phyloP scores from a whole-genome alignment of 2,329 filamentous ascomycete species.

The Anthostomella pinea region DNA sequence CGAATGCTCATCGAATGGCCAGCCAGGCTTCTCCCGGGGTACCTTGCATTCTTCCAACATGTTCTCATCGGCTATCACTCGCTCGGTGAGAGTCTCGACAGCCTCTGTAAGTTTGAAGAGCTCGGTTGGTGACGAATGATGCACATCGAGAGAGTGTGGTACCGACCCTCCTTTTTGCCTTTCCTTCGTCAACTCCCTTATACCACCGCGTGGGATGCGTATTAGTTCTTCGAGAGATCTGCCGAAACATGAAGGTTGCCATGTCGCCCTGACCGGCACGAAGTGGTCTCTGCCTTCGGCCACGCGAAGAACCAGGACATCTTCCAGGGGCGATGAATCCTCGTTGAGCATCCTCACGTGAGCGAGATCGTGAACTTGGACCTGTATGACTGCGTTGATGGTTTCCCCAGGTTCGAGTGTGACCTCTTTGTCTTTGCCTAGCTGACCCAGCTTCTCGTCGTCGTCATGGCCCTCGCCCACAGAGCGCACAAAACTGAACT shows the following conservation, averaged over 20 bases:
- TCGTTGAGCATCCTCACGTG: slow-evolving; percentile 72
- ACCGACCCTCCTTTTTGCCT: slow-evolving; percentile 42
- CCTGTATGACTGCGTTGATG: slow-evolving; percentile 64
- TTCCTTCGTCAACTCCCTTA: slow-evolving; percentile 49
- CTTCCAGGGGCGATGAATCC: slow-evolving; percentile 65
- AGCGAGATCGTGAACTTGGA: slow-evolving; percentile 61
- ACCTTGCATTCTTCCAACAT: slow-evolving; percentile 56
- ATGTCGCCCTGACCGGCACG: slow-evolving; percentile 72
- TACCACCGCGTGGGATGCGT: slow-evolving; percentile 76
- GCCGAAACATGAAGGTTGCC: slow-evolving; percentile 80
- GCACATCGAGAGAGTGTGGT: slow-evolving; percentile 56
- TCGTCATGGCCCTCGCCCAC: slow-evolving; percentile 10
- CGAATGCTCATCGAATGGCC: slow-evolving; percentile 50
- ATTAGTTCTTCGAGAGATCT: slow-evolving; percentile 87
- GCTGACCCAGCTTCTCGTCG: slow-evolving; percentile 22
- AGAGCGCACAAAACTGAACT: slow-evolving; percentile 20
- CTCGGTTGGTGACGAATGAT: slow-evolving; percentile 81
- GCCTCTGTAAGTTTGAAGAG: slow-evolving; percentile 86
- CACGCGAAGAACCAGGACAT: slow-evolving; percentile 84
- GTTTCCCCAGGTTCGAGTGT: slow-evolving; percentile 84
- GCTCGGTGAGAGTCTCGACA: slow-evolving; percentile 58
- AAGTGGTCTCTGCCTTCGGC: slow-evolving; percentile 87
- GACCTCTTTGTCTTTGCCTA: slow-evolving; percentile 49
- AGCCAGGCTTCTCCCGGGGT: slow-evolving; percentile 52
- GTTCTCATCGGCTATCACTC: slow-evolving; percentile 57